Base-by-base conservation (phyloP, 2,329 filamentous ascomycete species). In the Trichoderma lentiforme region DNA sequence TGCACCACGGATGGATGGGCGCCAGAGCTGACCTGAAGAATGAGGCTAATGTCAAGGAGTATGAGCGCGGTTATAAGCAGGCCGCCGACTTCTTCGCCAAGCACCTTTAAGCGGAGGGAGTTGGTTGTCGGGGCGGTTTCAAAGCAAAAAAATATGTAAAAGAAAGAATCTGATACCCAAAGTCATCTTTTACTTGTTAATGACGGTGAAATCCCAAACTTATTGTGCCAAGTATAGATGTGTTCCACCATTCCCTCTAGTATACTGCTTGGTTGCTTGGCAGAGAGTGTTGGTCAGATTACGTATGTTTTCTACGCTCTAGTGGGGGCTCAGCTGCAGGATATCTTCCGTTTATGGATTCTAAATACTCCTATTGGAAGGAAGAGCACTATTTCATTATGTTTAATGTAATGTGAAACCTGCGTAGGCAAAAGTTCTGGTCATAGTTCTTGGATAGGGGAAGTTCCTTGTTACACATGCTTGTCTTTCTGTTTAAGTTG, bases 1-100 rank as follows among this genome's bases (percentile, higher is more conserved):
- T 87, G 83, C 82, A 83, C 75, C 87, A 89, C 75, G 87, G 87
- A n/a, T 89, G 86, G 85, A 89, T 89, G 87, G 86, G 85, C 7
- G 86, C 87, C 1, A 79, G 87, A 28, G 82, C 84, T 1, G 79
- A 88, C 65, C 76, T 88, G 12, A 79, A 82, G 12, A 79, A 85
- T 34, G 80, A 83, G 72, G 82, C 81, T 57, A 84, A 84, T 63
- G 79, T 80, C 76, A 81, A 79, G 63, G 84, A 87, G 77, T 88
- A 83, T 75, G 82, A 83, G 76, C 80, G 85, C 30, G 86, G 86
- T 58, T 87, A 87, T 73, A 80, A 82, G 73, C 83, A 84, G 61
- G 74, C 82, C 9, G 80, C 83, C 2, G 79, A 81, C 3, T 86
- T 84, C 73, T 83, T 85, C 71, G 75, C 74, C 14, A 83, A 85